phyloP scores from a whole-genome alignment of 768 basidiomycete genomes.

The Dictyophora rubrovolvata region DNA sequence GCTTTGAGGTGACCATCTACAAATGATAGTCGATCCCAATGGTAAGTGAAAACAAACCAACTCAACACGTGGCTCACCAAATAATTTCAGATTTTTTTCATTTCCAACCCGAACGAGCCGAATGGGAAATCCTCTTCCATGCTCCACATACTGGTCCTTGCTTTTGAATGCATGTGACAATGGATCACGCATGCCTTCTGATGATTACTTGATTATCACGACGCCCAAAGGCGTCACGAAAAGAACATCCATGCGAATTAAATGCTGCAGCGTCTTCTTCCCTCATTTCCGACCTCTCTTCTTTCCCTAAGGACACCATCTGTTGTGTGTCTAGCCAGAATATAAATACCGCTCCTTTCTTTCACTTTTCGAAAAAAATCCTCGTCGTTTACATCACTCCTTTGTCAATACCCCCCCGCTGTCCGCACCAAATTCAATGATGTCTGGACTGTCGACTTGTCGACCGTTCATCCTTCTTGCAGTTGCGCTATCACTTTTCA shows the following conservation, averaged over 20 bases:
- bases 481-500: neutral
- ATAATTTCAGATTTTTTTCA: neutral
- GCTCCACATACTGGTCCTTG: neutral
- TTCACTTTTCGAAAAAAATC: neutral
- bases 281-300: neutral
- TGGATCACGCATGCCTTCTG: neutral
- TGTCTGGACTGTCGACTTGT: neutral
- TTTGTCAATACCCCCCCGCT: neutral
- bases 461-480: neutral
- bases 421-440: neutral
- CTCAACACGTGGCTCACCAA: too few species aligned
- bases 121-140: neutral
- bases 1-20: too few species aligned
- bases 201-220: neutral
- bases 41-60: too few species aligned
- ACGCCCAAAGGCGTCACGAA: neutral
- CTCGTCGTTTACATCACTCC: neutral
- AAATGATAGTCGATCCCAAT: too few species aligned
- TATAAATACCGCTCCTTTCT: neutral
- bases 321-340: neutral
- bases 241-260: neutral
- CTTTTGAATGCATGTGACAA: neutral
- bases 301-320: neutral
- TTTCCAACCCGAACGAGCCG: neutral
- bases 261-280: neutral